phyloP scores from a whole-genome alignment of 176 grass and related monocot species.

The Luzula sylvatica region DNA sequence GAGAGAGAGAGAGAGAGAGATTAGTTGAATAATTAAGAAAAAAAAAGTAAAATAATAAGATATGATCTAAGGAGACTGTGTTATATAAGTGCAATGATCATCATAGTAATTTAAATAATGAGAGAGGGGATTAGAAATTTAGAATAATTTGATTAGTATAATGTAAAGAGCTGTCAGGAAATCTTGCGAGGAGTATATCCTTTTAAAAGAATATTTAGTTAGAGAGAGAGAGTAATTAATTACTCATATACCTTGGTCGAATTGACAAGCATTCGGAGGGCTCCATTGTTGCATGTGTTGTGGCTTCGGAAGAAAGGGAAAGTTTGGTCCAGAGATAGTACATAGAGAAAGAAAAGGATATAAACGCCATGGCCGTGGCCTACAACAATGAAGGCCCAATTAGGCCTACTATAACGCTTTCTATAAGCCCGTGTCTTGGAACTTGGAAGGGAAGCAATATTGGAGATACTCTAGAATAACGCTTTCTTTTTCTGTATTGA shows the following conservation, averaged over 20 bases:
- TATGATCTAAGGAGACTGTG: not conserved
- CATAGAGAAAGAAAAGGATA: no score
- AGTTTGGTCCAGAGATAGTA: not conserved
- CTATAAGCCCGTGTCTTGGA: no score
- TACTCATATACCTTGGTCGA: conserved; percentile 18
- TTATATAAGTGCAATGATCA: not conserved
- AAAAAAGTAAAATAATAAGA: conserved; percentile 7
- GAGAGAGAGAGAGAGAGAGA: not conserved
- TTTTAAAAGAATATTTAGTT: conserved; percentile 4
- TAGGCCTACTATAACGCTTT: not conserved
- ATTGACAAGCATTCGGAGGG: conserved; percentile 18
- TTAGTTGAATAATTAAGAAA: not conserved
- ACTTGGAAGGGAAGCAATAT: not conserved
- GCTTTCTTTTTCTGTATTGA: conserved; percentile 21
- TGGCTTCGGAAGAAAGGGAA: conserved; percentile 7
- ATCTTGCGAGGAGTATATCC: not conserved
- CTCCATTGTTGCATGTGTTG: conserved; percentile 8
- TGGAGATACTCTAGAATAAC: conserved; percentile 23
- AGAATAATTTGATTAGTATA: conserved; percentile 1
- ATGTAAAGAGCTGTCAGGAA: conserved; percentile 1
- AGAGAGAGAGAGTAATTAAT: not conserved
- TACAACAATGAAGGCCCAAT: not conserved
- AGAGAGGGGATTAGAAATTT: not conserved
- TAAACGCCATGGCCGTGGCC: not conserved
- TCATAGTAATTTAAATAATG: not conserved